Evolutionary conservation across 108 stramenopile genomes (phyloP).

Genomic region (Phaeodactylum tricornutum): DNA sequence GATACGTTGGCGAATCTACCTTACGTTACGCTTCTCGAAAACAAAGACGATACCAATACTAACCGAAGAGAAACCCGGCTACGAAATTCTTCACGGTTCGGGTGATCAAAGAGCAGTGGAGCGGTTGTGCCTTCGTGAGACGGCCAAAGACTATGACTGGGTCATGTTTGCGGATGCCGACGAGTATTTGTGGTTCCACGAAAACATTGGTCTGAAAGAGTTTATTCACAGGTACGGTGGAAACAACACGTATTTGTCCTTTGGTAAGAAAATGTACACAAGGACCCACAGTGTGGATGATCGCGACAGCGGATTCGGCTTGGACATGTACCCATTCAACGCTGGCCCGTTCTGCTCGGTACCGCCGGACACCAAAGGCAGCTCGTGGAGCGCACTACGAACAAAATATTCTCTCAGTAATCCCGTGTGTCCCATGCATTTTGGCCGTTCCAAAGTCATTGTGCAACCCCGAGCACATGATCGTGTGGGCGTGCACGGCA

Average conservation of each 20-base stretch:
- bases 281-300: background rate
- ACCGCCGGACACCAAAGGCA: no score
- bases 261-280: constrained; percentile 2
- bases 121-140: no score
- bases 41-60: background rate
- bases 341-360: no score
- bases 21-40: background rate
- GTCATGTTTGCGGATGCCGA: background rate
- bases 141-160: background rate
- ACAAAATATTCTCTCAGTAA: no score
- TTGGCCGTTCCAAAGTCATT: no score
- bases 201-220: background rate
- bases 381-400: no score
- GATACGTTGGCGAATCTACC: background rate
- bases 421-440: no score
- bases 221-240: background rate
- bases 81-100: background rate
- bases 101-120: background rate
- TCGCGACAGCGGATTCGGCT: no score
- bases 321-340: no score
- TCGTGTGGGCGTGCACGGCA: no score
- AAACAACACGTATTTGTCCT: background rate
- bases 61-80: background rate
- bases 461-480: no score
- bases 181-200: constrained; percentile 1